Conservation (phyloP, 108 stramenopile genomes). For the Skeletonema costatum region DNA sequence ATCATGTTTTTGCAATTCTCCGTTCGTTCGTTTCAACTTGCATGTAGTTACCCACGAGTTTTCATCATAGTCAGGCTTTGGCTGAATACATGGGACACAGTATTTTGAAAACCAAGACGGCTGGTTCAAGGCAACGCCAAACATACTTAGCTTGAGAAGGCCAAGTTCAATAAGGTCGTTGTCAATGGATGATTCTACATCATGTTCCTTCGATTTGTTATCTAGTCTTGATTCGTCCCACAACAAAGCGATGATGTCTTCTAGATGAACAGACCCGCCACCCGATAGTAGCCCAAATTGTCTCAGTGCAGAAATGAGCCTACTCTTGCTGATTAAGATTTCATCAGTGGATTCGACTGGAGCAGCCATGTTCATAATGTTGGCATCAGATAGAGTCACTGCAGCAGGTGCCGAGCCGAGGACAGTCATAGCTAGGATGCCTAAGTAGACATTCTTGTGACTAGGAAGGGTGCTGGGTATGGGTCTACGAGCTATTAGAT, state of each 20-base stretch:
- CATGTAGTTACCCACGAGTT: conserved; percentile 22
- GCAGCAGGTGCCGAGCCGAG: conserved; percentile 74
- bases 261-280: conserved; percentile 6
- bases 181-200: conserved; percentile 42
- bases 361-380: conserved; percentile 65
- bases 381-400: conserved; percentile 70
- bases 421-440: conserved; percentile 60
- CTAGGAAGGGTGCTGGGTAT: conserved; percentile 80
- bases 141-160: conserved; percentile 71
- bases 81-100: conserved; percentile 70
- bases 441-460: conserved; percentile 71
- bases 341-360: conserved; percentile 57
- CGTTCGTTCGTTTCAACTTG: conserved; percentile 57
- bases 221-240: conserved; percentile 38
- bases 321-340: conserved; percentile 69
- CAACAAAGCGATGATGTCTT: conserved; percentile 36
- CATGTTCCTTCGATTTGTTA: conserved; percentile 15
- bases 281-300: conserved; percentile 13
- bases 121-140: conserved; percentile 72
- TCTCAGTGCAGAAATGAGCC: conserved; percentile 37
- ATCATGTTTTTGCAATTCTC: conserved; percentile 81
- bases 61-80: conserved; percentile 16
- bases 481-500: conserved; percentile 70
- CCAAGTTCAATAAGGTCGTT: conserved; percentile 74
- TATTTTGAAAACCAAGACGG: conserved; percentile 57